Conservation (phyloP, 2,329 filamentous ascomycete species). For the Teratosphaeria zuluensis region DNA sequence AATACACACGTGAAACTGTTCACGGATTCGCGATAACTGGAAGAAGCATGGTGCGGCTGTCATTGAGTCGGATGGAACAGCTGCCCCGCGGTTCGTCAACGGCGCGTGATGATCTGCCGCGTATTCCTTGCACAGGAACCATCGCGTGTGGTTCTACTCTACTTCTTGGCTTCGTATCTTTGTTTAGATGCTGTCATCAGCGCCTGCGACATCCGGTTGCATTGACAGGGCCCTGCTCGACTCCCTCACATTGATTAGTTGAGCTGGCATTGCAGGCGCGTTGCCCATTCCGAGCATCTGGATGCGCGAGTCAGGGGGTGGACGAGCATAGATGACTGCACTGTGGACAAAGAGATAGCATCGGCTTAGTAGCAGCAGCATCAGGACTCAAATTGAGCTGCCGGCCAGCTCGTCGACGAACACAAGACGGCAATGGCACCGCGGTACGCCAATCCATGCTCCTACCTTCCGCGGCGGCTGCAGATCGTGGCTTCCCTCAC, state of each 20-base stretch:
- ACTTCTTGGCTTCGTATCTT: too few relatives aligned
- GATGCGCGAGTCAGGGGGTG: neutral
- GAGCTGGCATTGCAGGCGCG: neutral
- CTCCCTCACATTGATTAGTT: neutral
- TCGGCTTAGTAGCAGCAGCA: neutral
- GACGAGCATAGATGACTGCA: neutral
- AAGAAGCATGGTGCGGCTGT: too few relatives aligned
- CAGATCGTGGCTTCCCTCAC: conserved; percentile 34
- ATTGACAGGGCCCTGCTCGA: neutral
- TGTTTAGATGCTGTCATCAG: too few relatives aligned
- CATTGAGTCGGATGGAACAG: too few relatives aligned
- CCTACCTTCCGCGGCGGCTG: conserved; percentile 36
- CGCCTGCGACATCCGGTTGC: too few relatives aligned
- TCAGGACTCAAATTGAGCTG: neutral
- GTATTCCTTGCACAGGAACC: neutral
- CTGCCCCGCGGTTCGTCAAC: neutral
- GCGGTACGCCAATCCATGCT: conserved; percentile 22
- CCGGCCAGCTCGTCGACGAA: neutral
- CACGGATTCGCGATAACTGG: too few relatives aligned
- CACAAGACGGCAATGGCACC: conserved; percentile 10
- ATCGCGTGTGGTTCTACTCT: too few relatives aligned
- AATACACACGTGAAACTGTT: too few relatives aligned
- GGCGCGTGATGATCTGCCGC: neutral
- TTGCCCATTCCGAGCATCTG: neutral
- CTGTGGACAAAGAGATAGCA: neutral